Evolutionary conservation across 768 basidiomycete species (phyloP).

Genomic region (Naematelia encephala): DNA sequence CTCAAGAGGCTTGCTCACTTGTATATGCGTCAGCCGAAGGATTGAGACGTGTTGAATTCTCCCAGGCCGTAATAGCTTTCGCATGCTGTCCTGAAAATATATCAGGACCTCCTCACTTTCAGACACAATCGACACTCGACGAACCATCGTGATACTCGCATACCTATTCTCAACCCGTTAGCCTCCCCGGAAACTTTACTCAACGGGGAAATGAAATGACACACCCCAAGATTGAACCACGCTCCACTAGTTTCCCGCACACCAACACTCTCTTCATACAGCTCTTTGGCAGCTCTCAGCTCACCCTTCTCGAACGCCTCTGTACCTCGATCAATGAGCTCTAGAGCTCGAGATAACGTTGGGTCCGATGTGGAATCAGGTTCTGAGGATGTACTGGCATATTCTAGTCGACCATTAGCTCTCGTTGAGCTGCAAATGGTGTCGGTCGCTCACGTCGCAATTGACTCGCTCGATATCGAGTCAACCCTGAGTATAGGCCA

Average conservation of each 20-base stretch:
- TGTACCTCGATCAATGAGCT: slow-evolving; percentile 39
- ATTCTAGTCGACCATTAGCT: slow-evolving; percentile 11
- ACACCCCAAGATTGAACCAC: slow-evolving; percentile 49
- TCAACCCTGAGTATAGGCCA: too few species aligned
- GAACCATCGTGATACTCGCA: slow-evolving; percentile 44
- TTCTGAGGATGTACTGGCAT: slow-evolving; percentile 26
- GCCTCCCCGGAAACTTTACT: too few species aligned
- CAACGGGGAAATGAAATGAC: too few species aligned
- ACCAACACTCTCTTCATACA: slow-evolving; percentile 37
- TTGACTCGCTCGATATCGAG: too few species aligned
- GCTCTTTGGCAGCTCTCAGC: slow-evolving; percentile 31
- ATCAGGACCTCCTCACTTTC: too few species aligned
- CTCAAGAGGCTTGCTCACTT: slow-evolving; percentile 32
- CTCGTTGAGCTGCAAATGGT: too few species aligned
- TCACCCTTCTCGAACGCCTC: slow-evolving; percentile 43
- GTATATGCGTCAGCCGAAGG: slow-evolving; percentile 51
- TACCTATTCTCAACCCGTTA: slow-evolving; percentile 24
- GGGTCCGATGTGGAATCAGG: slow-evolving; percentile 33
- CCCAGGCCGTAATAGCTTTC: slow-evolving; percentile 45
- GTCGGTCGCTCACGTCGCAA: too few species aligned
- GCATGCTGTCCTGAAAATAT: background rate
- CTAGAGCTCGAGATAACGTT: slow-evolving; percentile 24
- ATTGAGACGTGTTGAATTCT: slow-evolving; percentile 34
- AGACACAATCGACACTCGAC: background rate
- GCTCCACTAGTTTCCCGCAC: slow-evolving; percentile 37